Evolutionary conservation across 257 asterid species (phyloP), one percentile per base, ranked within the genome.

Genomic region (Cruciata laevipes): DNA sequence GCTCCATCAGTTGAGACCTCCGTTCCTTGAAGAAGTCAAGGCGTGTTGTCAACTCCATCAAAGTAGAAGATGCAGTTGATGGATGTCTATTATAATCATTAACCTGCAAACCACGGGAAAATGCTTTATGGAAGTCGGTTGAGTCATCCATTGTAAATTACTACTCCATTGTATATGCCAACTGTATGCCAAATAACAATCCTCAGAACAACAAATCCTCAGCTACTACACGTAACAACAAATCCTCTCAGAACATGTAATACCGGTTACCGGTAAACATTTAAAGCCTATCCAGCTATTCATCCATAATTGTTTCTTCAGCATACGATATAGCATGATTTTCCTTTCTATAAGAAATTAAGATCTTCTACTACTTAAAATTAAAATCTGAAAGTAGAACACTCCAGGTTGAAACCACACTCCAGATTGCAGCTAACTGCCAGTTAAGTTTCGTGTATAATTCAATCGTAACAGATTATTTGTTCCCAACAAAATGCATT

Each of bases 1-100:
- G 98, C 73, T 89, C 98, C 96, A 92, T 92, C 78, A 92, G 79
- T 82, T 92, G 98, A n/a, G 98, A 89, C 68, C 98, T 85, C 71
- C 98, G 74, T 69, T 92, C 98, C 85, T 89, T 92, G 80, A 92
- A 92, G 83, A 89, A 92, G 74, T 87, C 97, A 13, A 92, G 90
- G 27, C 96, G 98, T 6, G 96, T 75, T 11, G 96, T 92, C 75
- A 92, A 69, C 77, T 92, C 98, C 53, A 92, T 85, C 85, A 92
- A 69, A 59, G 96, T 86, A 13, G 96, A 84, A 25, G 98, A 83
- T 30, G 94, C 82, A 65, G 84, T 81, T 55, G 87, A 59, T 60
- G 81, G 88, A 71, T 84, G 85, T 47, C 84, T 82, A n/a, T 76
- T 77, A 73, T 83, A 78, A 71, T 87, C 95, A 74, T 73, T 71